Conservation (phyloP, 768 basidiomycete genomes). For the Mycena floridula region DNA sequence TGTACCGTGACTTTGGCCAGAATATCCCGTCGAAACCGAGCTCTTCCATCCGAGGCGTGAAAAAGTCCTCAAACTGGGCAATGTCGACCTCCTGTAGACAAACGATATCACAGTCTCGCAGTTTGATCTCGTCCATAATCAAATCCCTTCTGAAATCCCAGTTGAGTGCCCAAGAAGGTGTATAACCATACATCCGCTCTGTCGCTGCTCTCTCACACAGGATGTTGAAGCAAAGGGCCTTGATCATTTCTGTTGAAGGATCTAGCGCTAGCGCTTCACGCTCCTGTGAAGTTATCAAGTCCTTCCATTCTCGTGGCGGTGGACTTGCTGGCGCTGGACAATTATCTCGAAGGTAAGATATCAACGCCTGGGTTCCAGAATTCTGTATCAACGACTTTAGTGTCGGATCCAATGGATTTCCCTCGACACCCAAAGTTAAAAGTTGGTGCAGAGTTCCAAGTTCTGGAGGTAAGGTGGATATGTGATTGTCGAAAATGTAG, state of each 20-base stretch:
- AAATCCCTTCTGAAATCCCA: slow-evolving; percentile 92
- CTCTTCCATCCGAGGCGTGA: slow-evolving; percentile 62
- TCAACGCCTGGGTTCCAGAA: slow-evolving; percentile 87
- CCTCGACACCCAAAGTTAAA: slow-evolving; percentile 91
- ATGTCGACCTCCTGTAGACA: slow-evolving; percentile 96
- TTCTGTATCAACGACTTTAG: slow-evolving; percentile 84
- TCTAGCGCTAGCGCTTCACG: slow-evolving; percentile 56
- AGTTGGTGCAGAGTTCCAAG: slow-evolving; percentile 89
- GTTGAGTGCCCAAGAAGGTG: slow-evolving; percentile 91
- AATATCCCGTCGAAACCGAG: slow-evolving; percentile 88
- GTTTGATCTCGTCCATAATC: slow-evolving; percentile 79
- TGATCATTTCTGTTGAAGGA: slow-evolving; percentile 68
- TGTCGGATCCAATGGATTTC: slow-evolving; percentile 84
- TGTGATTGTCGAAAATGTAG: slow-evolving; percentile 91
- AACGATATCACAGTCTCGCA: slow-evolving; percentile 80
- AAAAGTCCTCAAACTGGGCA: slow-evolving; percentile 88
- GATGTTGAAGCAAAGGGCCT: slow-evolving; percentile 87
- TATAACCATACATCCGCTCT: slow-evolving; percentile 87
- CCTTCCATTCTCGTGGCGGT: slow-evolving; percentile 74
- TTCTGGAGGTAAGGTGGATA: slow-evolving; percentile 81
- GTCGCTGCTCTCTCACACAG: slow-evolving; percentile 90
- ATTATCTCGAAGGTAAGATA: slow-evolving; percentile 90
- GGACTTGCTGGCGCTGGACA: slow-evolving; percentile 78
- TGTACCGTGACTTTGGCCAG: slow-evolving; percentile 88
- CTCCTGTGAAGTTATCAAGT: slow-evolving; percentile 51